These are phyloP conservation scores for Monilinia polystroma DNA, from an alignment of 2,329 filamentous ascomycete species.

Conservation along the genomic window DNA sequence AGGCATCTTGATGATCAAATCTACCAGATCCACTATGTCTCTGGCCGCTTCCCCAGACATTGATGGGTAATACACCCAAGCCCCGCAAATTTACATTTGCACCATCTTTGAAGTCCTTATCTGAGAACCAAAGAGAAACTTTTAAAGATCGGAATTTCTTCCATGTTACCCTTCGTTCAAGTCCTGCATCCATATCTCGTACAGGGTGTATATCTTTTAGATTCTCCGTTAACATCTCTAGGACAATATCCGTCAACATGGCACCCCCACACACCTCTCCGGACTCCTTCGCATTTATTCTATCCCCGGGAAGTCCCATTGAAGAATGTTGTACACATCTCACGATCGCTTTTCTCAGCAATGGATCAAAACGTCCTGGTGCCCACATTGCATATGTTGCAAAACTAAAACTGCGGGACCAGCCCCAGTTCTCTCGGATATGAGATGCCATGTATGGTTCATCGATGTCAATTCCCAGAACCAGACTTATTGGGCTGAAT, in stretches of 20 bases:
- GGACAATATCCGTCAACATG: slow-evolving; percentile 32
- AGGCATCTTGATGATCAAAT: slow-evolving; percentile 28
- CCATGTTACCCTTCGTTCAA: slow-evolving; percentile 33
- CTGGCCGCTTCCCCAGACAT: slow-evolving; percentile 34
- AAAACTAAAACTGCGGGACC: slow-evolving; percentile 30
- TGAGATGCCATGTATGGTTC: slow-evolving; percentile 31
- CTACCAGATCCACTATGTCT: slow-evolving; percentile 31
- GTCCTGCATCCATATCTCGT: slow-evolving; percentile 32
- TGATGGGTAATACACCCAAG: slow-evolving; percentile 30
- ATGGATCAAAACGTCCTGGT: slow-evolving; percentile 32
- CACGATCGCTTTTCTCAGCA: slow-evolving; percentile 32
- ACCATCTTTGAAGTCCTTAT: slow-evolving; percentile 18
- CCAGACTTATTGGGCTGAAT: slow-evolving; percentile 28
- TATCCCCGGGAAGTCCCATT: slow-evolving; percentile 3
- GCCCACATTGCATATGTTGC: slow-evolving; percentile 30
- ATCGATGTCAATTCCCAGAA: slow-evolving; percentile 32
- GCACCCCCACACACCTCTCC: slow-evolving; percentile 31
- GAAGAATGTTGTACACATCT: slow-evolving; percentile 30
- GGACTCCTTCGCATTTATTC: slow-evolving; percentile 6
- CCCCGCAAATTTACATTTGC: slow-evolving; percentile 29
- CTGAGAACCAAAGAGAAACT: slow-evolving; percentile 29
- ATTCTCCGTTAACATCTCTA: slow-evolving; percentile 28
- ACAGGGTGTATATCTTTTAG: slow-evolving; percentile 27
- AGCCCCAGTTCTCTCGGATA: slow-evolving; percentile 26
- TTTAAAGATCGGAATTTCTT: slow-evolving; percentile 31